phyloP scores from a whole-genome alignment of 352 stramenopile genomes.

The Pythium oligandrum region DNA sequence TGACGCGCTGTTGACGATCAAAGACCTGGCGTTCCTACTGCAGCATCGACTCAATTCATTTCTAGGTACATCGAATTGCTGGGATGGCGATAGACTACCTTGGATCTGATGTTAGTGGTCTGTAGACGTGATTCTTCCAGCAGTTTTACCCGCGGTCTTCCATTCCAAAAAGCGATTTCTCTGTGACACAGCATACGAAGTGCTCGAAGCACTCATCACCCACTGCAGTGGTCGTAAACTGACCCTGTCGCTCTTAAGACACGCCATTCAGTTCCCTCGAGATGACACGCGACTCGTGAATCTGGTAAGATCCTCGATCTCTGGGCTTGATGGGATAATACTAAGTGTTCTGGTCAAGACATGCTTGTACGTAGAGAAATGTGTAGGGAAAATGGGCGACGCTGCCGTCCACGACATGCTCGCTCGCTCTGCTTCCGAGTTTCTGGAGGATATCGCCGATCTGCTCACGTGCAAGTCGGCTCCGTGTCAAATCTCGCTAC shows the following conservation, averaged over 20 bases:
- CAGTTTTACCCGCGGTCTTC: constrained; percentile 40
- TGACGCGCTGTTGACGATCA: constrained; percentile 42
- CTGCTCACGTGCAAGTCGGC: constrained; percentile 40
- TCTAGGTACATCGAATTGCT: constrained; percentile 26
- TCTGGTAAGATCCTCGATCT: constrained; percentile 24
- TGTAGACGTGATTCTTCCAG: constrained; percentile 43
- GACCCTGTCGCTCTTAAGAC: constrained; percentile 23
- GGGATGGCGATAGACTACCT: not conserved
- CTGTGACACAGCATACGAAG: constrained; percentile 52
- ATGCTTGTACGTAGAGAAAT: constrained; percentile 57
- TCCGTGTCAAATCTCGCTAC: constrained; percentile 34
- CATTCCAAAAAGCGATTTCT: constrained; percentile 51
- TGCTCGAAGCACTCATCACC: constrained; percentile 43
- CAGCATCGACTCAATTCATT: constrained; percentile 39
- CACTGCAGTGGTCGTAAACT: constrained; percentile 48
- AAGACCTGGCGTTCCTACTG: constrained; percentile 56
- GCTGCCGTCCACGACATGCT: constrained; percentile 25
- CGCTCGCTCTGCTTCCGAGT: constrained; percentile 8
- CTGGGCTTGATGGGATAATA: not conserved
- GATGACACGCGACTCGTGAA: constrained; percentile 49
- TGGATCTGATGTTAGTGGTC: constrained; percentile 1
- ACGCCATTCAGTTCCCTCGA: constrained; percentile 13
- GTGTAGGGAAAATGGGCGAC: constrained; percentile 33
- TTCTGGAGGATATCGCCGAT: constrained; percentile 23
- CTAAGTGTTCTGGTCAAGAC: constrained; percentile 19